Percentiles rank a stretch among this genome's conserved stretches.
phyloP scores from a whole-genome alignment of 2,329 filamentous ascomycete species.

The Xylaria multiplex region DNA sequence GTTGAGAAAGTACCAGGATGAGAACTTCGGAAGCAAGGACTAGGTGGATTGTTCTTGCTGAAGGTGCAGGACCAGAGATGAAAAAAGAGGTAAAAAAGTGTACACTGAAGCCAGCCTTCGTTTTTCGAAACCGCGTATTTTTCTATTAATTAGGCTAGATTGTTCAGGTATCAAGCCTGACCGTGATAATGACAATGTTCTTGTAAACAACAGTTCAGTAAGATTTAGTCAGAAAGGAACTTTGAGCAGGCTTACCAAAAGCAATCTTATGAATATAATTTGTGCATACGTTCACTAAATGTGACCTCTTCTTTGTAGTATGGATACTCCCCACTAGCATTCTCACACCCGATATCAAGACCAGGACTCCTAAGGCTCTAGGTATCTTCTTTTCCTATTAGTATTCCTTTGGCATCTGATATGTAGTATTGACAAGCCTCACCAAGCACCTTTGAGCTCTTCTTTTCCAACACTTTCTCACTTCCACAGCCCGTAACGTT shows the following conservation, averaged over 20 bases:
- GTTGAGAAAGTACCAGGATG: conserved; percentile 8
- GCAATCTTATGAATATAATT: conserved; percentile 13
- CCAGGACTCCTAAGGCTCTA: conserved; percentile 10
- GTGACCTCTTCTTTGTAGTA: conserved; percentile 21
- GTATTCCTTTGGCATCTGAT: conserved; percentile 15
- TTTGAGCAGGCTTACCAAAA: conserved; percentile 15
- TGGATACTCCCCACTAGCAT: conserved; percentile 23
- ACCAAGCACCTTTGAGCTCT: neutral
- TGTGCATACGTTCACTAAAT: conserved; percentile 14
- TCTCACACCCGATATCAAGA: conserved; percentile 14
- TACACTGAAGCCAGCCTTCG: neutral
- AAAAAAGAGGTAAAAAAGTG: neutral
- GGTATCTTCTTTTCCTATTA: neutral
- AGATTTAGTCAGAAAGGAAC: neutral
- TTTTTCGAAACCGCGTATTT: neutral
- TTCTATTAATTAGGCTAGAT: neutral
- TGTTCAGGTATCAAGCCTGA: neutral
- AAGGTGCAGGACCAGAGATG: neutral
- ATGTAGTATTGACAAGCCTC: neutral
- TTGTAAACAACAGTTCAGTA: conserved; percentile 3
- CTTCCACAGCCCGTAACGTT: conserved; percentile 7
- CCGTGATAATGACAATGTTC: conserved; percentile 4
- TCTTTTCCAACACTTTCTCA: conserved; percentile 9
- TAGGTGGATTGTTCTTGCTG: neutral
- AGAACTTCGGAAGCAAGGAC: neutral